phyloP scores from a whole-genome alignment of 441 rosid genomes.

The Populus trichocarpa region DNA sequence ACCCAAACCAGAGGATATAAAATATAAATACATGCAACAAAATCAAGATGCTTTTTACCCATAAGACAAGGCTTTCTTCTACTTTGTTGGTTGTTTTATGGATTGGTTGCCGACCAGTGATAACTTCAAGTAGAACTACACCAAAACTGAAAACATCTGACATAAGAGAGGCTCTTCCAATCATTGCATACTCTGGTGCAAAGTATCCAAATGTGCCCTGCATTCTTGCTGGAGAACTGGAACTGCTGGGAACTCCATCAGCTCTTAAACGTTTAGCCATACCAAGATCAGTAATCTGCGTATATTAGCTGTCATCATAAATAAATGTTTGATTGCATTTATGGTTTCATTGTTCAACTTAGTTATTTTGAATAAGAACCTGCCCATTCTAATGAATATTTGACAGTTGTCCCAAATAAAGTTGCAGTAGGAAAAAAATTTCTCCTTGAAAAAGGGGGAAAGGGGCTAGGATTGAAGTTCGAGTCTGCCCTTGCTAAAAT shows the following conservation, averaged over 20 bases:
- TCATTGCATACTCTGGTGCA: conserved; percentile 92
- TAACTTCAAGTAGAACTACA: conserved; percentile 91
- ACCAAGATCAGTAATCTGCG: conserved; percentile 96
- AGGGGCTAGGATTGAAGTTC: background rate
- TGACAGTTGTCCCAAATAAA: background rate
- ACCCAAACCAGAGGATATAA: background rate
- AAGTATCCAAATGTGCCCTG: conserved; percentile 97
- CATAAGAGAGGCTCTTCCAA: conserved; percentile 89
- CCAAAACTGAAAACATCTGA: conserved; percentile 98
- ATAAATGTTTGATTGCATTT: background rate
- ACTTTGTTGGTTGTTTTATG: conserved; percentile 62
- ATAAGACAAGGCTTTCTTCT: conserved; percentile 90
- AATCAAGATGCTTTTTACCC: conserved; percentile 49
- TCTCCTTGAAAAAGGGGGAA: background rate
- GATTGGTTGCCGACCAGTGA: conserved; percentile 85
- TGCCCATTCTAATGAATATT: background rate
- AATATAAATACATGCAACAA: background rate
- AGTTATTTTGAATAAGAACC: background rate
- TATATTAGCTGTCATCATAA: background rate
- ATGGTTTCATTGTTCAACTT: background rate
- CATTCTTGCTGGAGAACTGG: conserved; percentile 89
- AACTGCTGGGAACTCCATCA: conserved; percentile 75
- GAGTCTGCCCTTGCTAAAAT: background rate
- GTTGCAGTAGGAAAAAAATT: background rate
- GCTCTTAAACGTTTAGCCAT: conserved; percentile 84